Percentiles rank a stretch among this genome's conserved stretches.
Conservation (phyloP, 208 protist genomes). For the Porcisia deanei region DNA sequence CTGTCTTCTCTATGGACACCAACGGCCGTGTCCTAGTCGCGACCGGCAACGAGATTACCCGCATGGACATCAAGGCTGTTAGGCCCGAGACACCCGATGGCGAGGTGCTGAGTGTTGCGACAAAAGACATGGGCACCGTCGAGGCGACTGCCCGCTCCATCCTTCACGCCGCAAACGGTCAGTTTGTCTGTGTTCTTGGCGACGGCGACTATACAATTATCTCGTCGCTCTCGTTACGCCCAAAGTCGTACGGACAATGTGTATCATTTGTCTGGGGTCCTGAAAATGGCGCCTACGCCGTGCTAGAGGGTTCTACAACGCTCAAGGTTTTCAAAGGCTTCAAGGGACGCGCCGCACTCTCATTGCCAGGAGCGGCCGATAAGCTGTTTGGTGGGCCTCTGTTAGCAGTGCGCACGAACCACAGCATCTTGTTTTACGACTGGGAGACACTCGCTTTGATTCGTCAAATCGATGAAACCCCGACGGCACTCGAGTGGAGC, state of each 20-base stretch:
- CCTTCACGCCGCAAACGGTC: constrained; percentile 94
- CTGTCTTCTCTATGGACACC: constrained; percentile 97
- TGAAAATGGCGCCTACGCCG: constrained; percentile 91
- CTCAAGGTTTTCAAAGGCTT: constrained; percentile 95
- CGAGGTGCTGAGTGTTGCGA: constrained; percentile 70
- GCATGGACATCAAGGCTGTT: constrained; percentile 85
- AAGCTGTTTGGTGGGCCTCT: constrained; percentile 91
- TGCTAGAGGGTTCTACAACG: constrained; percentile 87
- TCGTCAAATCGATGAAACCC: constrained; percentile 94
- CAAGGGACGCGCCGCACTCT: constrained; percentile 92
- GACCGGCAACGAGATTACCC: constrained; percentile 95
- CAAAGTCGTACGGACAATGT: constrained; percentile 97
- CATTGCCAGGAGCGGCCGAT: constrained; percentile 53
- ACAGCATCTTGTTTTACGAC: constrained; percentile 96
- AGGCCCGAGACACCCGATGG: constrained; percentile 51
- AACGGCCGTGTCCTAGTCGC: constrained; percentile 96
- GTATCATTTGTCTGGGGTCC: constrained; percentile 96
- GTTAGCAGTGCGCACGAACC: constrained; percentile 82
- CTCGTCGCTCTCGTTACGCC: constrained; percentile 95
- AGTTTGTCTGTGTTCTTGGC: constrained; percentile 95
- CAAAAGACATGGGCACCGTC: constrained; percentile 96
- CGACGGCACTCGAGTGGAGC: constrained; percentile 93
- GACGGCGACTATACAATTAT: constrained; percentile 98
- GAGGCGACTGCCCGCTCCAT: constrained; percentile 94
- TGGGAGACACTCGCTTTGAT: constrained; percentile 94